Conservation (phyloP, 2,329 filamentous ascomycete species). For the Dactylellina parvicollis region DNA sequence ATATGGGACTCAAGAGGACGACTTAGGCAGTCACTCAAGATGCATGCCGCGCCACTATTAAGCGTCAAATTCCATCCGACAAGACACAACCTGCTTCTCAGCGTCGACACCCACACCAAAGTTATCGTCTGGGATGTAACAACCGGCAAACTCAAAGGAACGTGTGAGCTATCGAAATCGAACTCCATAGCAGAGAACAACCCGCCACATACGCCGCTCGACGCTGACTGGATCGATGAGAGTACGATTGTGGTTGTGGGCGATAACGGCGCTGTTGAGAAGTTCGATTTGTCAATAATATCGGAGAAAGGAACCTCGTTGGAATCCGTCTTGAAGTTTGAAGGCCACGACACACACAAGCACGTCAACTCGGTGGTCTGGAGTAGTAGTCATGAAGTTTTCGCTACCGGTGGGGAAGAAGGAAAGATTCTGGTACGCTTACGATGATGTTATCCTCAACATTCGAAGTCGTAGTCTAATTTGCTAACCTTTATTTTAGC, state of each 20-base stretch:
- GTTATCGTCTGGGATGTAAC: constrained; percentile 46
- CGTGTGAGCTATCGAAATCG: constrained; percentile 32
- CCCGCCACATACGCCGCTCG: constrained; percentile 21
- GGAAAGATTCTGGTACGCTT: constrained; percentile 47
- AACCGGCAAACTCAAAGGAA: constrained; percentile 30
- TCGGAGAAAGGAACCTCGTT: constrained; percentile 21
- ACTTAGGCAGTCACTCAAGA: constrained; percentile 31
- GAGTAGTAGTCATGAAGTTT: constrained; percentile 35
- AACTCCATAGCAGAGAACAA: constrained; percentile 15
- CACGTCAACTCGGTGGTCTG: constrained; percentile 39
- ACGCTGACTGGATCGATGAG: constrained; percentile 52
- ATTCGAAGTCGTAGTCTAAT: not conserved
- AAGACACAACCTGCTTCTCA: constrained; percentile 38
- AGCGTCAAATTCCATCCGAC: constrained; percentile 48
- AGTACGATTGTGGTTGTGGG: constrained; percentile 43
- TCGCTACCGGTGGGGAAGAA: constrained; percentile 46
- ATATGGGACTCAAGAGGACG: constrained; percentile 43
- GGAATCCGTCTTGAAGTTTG: constrained; percentile 24
- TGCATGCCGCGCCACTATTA: constrained; percentile 46
- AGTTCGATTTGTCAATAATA: constrained; percentile 33
- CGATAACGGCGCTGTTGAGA: constrained; percentile 48
- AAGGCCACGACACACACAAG: constrained; percentile 50
- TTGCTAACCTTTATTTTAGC: constrained; percentile 4
- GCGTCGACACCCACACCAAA: constrained; percentile 44
- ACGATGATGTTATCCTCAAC: too few relatives aligned